A percentile compares a stretch with the other conserved stretches of the same genome.
Evolutionary conservation across 2,329 filamentous ascomycete genomes (phyloP).

Genomic region (Lasiodiplodia citricola): DNA sequence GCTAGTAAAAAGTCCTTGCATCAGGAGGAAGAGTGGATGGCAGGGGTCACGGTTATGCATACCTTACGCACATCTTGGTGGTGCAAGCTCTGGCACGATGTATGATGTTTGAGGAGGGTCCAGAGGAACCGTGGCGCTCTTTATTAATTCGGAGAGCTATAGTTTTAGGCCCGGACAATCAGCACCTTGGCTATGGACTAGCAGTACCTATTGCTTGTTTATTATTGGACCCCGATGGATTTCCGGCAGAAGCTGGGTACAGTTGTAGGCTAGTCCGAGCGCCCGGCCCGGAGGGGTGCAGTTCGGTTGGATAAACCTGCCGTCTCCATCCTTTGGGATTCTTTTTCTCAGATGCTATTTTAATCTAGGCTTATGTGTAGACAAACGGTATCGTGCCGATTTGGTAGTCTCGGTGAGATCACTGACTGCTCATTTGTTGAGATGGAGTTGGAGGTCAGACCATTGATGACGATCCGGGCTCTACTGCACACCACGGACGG

Average conservation of each 20-base stretch:
- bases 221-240: neutral
- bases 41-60: too few relatives aligned
- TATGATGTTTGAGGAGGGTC: neutral
- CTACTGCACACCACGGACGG: neutral
- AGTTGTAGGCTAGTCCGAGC: conserved; percentile 3
- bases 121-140: neutral
- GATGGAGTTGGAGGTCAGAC: neutral
- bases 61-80: neutral
- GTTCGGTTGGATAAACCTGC: neutral
- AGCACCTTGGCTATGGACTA: neutral
- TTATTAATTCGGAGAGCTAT: neutral
- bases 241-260: neutral
- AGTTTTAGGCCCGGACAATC: neutral
- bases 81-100: neutral
- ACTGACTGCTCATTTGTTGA: neutral
- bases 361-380: neutral
- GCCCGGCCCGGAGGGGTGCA: conserved; percentile 6
- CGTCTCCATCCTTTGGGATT: neutral
- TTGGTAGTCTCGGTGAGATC: too few relatives aligned
- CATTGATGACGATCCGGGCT: neutral
- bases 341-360: neutral
- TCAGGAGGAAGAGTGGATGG: neutral
- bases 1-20: neutral
- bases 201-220: neutral
- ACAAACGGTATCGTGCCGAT: neutral